phyloP scores from a whole-genome alignment of 345 rosid species.

The Populus nigra region DNA sequence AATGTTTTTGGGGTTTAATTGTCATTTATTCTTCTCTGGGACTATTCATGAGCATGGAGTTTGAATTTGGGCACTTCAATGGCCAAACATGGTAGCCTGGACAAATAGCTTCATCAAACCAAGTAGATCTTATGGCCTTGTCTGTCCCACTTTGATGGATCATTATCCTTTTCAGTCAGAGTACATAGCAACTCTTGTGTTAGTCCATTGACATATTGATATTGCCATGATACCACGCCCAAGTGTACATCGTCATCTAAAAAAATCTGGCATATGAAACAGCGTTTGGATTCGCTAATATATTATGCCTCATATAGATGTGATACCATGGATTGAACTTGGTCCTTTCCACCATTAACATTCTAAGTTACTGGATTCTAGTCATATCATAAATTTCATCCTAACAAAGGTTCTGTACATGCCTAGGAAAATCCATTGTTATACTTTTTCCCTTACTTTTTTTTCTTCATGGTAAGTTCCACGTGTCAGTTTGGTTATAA shows the following conservation, averaged over 20 bases:
- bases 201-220: not conserved
- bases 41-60: not conserved
- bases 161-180: not conserved
- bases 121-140: not conserved
- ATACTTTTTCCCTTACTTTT: not conserved
- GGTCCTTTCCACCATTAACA: not conserved
- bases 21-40: not conserved
- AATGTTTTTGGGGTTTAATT: not conserved
- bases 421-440: not conserved
- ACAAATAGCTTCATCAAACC: not conserved
- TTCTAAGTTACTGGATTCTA: not conserved
- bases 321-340: not conserved
- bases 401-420: not conserved
- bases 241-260: not conserved
- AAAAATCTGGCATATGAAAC: not conserved
- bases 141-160: not conserved
- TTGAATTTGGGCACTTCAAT: not conserved
- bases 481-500: not conserved
- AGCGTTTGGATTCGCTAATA: too few relatives aligned
- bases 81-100: slow-evolving; percentile 1
- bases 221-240: not conserved
- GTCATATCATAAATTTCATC: not conserved
- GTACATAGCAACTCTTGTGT: not conserved
- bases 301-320: not conserved
- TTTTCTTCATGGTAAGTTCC: not conserved